Base-by-base conservation (phyloP, 768 basidiomycete species). In the Amyloporia xantha region DNA sequence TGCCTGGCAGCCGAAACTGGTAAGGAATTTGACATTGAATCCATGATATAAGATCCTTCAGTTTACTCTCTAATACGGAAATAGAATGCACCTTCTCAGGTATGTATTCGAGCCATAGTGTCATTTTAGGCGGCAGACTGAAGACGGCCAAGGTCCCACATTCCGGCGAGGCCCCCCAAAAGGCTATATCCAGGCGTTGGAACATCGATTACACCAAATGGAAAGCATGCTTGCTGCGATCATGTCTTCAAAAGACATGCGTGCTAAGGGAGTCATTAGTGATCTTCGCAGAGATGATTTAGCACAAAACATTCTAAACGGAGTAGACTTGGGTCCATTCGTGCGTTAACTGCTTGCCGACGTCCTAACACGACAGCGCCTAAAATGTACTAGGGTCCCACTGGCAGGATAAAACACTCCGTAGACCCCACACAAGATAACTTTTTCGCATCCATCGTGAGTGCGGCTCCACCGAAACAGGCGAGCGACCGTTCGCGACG, bases 171-270 rank as follows among this genome's bases (percentile, higher is more conserved):
- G 90, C 6, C 86, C 86, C n/a, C 87, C 88, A 4, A 90, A 90
- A 60, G 91, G 91, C 19, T 94, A 94, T 63, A 92, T 94, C 44
- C 86, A 91, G 62, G 91, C 91, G 27, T 87, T 94, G 44, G 91
- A 94, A 66, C 86, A 88, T 49, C 70, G 91, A 54, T 84, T 91
- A 79, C 91, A 94, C 57, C 87, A 92, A 62, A 86, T 93, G 56
- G 92, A 94, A 66, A 86, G 91, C 10, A 68, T 94, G 15, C 72
- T 94, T 2, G 92, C 89, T 20, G 83, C 85, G 4, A 74, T 94
- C 44, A 72, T 93, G 43, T 77, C 85, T 53, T 88, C 84, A 48
- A 73, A 76, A 24, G 83, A 87, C 62, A 64, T 74, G n/a, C 70
- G 82, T 49, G 79, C 86, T 0, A 78, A 79, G 58, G 69, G 68